Evolutionary conservation across 2,329 filamentous ascomycete species (phyloP), one percentile per base, ranked within the genome.

Genomic region (Calcarisporium arbuscula): DNA sequence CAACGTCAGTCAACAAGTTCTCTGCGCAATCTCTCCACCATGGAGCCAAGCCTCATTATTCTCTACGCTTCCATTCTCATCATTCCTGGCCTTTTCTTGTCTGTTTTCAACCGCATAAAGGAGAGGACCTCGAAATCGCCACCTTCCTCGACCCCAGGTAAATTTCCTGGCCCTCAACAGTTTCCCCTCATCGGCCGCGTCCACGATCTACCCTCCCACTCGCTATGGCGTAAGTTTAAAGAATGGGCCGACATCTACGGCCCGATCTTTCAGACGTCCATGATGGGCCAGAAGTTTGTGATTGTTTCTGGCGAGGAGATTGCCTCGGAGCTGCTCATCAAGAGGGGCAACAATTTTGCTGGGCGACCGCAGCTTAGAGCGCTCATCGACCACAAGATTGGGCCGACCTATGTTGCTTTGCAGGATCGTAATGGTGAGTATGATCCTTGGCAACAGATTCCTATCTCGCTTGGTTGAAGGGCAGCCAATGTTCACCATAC

Each of bases 191-290:
- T 72, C 14, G 67, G 67, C 19, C 61, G 67, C 30, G 57, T 71
- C 11, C 67, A 70, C 42, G 68, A 72, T 39, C 44, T 72, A 2
- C 62, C 67, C 8, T 57, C 62, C 27, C 63, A 67, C 38, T 52
- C 53, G 16, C 53, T 70, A 48, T 71, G 67, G 68, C 59, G 68
- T 45, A 71, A 70, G 52, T 69, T 71, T 49, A 64, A 66, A 43
- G 62, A 67, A 42, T 67, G 64, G 64, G 61, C 60, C 10, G 57
- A 64, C 33, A 50, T 51, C 14, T 54, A 60, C 30, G 64, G 64
- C 1, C 63, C 64, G 4, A 66, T 68, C 40, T 68, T 62, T 46
- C 54, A 65, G 46, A 65, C 61, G 5, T 57, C 53, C 28, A 58
- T 59, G 34, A 45, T 61, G 21, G 53, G 59, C 26, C 53, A 61